These are phyloP conservation scores for Cyclotella sp. DNA, from an alignment of 108 stramenopile genomes.

Conservation along the genomic window DNA sequence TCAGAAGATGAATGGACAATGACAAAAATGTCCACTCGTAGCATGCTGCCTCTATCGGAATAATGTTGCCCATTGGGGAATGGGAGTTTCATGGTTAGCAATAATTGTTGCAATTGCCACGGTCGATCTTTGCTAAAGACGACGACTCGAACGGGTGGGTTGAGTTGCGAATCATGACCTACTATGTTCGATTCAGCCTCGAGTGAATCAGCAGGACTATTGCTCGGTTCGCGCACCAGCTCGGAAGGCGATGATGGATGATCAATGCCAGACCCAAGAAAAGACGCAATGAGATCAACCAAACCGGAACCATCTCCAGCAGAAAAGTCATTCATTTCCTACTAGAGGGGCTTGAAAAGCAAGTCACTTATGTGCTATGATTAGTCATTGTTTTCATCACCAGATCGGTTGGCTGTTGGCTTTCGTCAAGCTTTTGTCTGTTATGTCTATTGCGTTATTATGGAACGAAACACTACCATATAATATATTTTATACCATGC, in stretches of 20 bases:
- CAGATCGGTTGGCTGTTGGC: not conserved
- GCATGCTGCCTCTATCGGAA: not conserved
- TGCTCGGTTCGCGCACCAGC: not conserved
- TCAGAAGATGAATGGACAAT: slow-evolving; percentile 22
- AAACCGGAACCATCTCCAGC: slow-evolving; percentile 4
- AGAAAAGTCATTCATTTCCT: not conserved
- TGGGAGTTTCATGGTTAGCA: slow-evolving; percentile 40
- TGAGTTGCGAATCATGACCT: not conserved
- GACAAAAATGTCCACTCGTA: slow-evolving; percentile 15
- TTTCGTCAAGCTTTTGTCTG: no score
- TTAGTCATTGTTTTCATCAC: not conserved
- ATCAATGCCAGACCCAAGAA: slow-evolving; percentile 10
- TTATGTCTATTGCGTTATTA: no score
- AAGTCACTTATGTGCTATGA: not conserved
- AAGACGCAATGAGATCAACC: slow-evolving; percentile 35
- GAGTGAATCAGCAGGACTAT: not conserved
- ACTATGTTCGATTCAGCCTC: not conserved
- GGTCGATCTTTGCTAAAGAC: slow-evolving; percentile 63
- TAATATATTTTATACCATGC: no score
- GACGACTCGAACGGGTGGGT: slow-evolving; percentile 27
- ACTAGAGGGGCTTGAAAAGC: not conserved
- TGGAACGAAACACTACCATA: no score
- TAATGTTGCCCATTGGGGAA: not conserved
- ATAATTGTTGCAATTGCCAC: slow-evolving; percentile 52
- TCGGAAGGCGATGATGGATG: not conserved